phyloP scores from a whole-genome alignment of 768 basidiomycete genomes.

The Agrocybe pediades region DNA sequence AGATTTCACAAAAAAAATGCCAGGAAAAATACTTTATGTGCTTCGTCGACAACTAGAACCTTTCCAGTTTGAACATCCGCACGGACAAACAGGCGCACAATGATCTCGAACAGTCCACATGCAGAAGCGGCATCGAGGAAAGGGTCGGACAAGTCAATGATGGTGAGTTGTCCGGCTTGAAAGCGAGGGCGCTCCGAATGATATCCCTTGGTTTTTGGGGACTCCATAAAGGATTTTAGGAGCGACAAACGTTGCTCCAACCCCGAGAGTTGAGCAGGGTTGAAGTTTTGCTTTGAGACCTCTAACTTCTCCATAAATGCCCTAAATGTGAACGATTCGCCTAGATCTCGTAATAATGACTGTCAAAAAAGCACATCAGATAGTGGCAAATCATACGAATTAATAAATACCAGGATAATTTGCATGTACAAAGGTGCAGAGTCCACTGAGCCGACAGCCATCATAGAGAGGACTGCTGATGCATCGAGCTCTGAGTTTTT shows the following conservation, averaged over 20 bases:
- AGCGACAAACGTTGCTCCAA: constrained; percentile 67
- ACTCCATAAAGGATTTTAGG: constrained; percentile 55
- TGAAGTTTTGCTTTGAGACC: constrained; percentile 51
- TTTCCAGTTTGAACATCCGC: constrained; percentile 64
- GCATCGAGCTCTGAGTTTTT: constrained; percentile 66
- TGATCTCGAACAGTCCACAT: constrained; percentile 71
- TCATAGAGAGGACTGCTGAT: constrained; percentile 71
- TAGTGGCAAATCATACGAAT: background rate
- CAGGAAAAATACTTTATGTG: constrained; percentile 53
- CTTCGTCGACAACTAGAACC: constrained; percentile 73
- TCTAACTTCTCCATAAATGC: constrained; percentile 51
- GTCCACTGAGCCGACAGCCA: constrained; percentile 67
- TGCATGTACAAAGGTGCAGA: constrained; percentile 72
- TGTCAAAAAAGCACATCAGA: constrained; percentile 20
- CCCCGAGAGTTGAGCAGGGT: constrained; percentile 52
- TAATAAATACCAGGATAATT: constrained; percentile 53
- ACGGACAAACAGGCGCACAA: constrained; percentile 65
- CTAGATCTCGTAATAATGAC: constrained; percentile 64
- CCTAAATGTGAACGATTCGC: constrained; percentile 55
- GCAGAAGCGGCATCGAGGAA: constrained; percentile 71
- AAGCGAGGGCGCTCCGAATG: constrained; percentile 39
- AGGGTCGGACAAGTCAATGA: constrained; percentile 72
- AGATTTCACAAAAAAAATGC: background rate
- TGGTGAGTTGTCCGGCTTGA: constrained; percentile 57
- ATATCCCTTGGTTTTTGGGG: constrained; percentile 5